Base-by-base conservation (phyloP, 2,329 filamentous ascomycete genomes). In the Talaromyces sp. region DNA sequence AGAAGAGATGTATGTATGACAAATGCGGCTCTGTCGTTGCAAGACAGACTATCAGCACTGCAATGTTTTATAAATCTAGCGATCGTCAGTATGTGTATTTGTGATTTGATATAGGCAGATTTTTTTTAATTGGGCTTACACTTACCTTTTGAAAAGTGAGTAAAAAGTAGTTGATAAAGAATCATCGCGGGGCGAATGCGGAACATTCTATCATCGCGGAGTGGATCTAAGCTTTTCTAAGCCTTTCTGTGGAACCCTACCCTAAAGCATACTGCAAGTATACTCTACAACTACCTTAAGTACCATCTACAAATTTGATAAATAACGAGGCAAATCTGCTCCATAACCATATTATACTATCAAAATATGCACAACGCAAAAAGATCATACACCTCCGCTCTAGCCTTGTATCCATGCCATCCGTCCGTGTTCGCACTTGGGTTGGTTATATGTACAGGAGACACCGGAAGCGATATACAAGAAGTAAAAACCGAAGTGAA, bases 361-460 rank as follows among this genome's bases (percentile, higher is more conserved):
- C 27, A 19, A 56, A 7, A 37, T 22, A 37, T 56, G 33, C 52
- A 56, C n/a, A 37, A 22, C 13, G 31, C 22, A n/a, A n/a, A 31
- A 39, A 37, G n/a, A 35, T 13, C 5, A 24, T 24, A 7, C 52
- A 22, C 52, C 52, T 4, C 52, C 52, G 33, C 37, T 56, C 52
- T 56, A 60, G 57, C 22, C 57, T 37, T 60, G 57, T 35, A 60
- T 48, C 43, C 50, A 35, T 22, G 31, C 50, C 14, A 16, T 54
- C 52, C 52, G 33, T 56, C 33, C 33, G 33, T 24, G 33, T 35
- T 56, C 52, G 11, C 31, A 56, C 31, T 39, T 56, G 33, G n/a
- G 24, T 39, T 56, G 52, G 31, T 45, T 54, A 54, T 62, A 62
- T 62, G 60, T 62, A 62, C 60, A 62, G 3, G 35, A 54, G 35